phyloP scores from a whole-genome alignment of 129 eudicot genomes.

The Logfia minima region DNA sequence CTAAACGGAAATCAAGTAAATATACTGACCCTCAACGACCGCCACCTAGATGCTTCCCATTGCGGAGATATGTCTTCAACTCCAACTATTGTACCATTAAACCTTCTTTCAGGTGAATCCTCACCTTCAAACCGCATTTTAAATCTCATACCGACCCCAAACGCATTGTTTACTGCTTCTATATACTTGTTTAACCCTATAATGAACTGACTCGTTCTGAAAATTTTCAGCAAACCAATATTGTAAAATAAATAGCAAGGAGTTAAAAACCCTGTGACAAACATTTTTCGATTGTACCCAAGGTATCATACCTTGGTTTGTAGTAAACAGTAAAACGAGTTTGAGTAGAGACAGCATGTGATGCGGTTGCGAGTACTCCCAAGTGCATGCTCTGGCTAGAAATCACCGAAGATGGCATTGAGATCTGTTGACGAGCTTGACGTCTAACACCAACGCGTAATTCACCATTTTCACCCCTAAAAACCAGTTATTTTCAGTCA shows the following conservation, averaged over 20 bases:
- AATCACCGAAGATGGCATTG: conserved; percentile 89
- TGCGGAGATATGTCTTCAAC: conserved; percentile 69
- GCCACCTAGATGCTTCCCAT: conserved; percentile 77
- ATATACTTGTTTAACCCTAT: conserved; percentile 78
- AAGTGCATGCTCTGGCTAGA: conserved; percentile 98
- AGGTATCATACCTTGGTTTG: conserved; percentile 72
- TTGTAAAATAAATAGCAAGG: background rate
- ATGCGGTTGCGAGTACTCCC: conserved; percentile 97
- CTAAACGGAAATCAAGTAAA: conserved; percentile 2
- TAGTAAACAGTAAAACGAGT: conserved; percentile 81
- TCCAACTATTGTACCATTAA: conserved; percentile 80
- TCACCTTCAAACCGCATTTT: conserved; percentile 97
- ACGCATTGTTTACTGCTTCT: conserved; percentile 65
- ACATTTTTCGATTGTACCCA: background rate
- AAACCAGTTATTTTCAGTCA: conserved; percentile 4
- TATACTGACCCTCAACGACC: conserved; percentile 62
- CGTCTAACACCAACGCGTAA: conserved; percentile 91
- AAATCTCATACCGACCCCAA: conserved; percentile 80
- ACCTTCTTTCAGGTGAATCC: conserved; percentile 90
- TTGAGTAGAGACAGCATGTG: conserved; percentile 75
- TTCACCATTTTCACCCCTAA: conserved; percentile 77
- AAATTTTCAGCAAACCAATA: background rate
- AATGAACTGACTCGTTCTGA: conserved; percentile 93
- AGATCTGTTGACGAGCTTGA: conserved; percentile 63
- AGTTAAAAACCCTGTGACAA: background rate